Evolutionary conservation across 1,284 basidiomycete genomes (phyloP).

Genomic region (Pisolithus thermaeus): DNA sequence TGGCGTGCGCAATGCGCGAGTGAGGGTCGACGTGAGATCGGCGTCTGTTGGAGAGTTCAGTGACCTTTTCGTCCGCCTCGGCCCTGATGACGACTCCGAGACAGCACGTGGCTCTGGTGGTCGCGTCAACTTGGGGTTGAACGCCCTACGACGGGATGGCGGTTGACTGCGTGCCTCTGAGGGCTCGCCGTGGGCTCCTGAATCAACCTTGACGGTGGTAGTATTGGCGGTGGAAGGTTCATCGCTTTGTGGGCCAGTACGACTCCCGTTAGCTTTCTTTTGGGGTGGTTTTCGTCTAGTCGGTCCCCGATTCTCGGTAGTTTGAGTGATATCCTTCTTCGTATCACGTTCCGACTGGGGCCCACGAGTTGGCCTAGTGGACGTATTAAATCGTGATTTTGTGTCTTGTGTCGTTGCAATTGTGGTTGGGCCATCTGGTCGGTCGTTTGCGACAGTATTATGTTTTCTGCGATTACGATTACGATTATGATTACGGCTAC

Average conservation of each 20-base stretch:
- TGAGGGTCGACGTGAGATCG: conserved; percentile 68
- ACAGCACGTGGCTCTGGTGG: neutral
- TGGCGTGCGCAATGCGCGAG: conserved; percentile 51
- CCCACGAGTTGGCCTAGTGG: too few relatives aligned
- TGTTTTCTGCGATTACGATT: too few relatives aligned
- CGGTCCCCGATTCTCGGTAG: too few relatives aligned
- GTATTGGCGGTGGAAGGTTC: neutral
- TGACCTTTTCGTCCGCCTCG: conserved; percentile 4
- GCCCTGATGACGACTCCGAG: neutral
- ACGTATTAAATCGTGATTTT: too few relatives aligned
- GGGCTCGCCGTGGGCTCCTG: neutral
- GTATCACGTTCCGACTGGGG: too few relatives aligned
- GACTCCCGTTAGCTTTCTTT: too few relatives aligned
- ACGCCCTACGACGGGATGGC: conserved; percentile 18
- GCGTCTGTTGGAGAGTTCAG: conserved; percentile 26
- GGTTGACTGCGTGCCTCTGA: conserved; percentile 2
- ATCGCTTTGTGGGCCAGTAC: neutral
- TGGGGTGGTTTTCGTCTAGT: too few relatives aligned
- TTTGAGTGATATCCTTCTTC: too few relatives aligned
- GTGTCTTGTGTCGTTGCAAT: too few relatives aligned
- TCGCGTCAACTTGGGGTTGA: conserved; percentile 23
- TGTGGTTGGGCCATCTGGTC: too few relatives aligned
- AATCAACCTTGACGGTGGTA: neutral
- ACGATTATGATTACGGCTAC: too few relatives aligned
- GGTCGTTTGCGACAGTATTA: too few relatives aligned